Percentiles rank a stretch among this genome's conserved stretches.
phyloP scores from a whole-genome alignment of 306 rosid genomes.

The Hylodesmum podocarpum region DNA sequence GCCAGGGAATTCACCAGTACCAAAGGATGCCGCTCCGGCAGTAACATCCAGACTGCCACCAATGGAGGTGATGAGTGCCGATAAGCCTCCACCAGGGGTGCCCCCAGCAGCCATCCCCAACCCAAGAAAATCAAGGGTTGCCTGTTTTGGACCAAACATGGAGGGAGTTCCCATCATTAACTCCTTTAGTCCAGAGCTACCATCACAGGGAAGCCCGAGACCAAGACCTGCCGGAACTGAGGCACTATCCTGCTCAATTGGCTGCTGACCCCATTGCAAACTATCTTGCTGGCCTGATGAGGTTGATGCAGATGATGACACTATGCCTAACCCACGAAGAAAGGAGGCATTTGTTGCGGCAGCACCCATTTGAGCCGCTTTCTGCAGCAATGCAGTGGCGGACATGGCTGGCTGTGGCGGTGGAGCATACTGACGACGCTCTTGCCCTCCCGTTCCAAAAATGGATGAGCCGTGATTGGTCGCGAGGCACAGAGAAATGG shows the following conservation, averaged over 20 bases:
- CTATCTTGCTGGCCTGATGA: slow-evolving; percentile 53
- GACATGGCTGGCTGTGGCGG: slow-evolving; percentile 84
- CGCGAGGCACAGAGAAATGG: slow-evolving; percentile 84
- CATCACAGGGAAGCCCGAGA: slow-evolving; percentile 71
- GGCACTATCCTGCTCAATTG: slow-evolving; percentile 48
- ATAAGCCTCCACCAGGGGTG: slow-evolving; percentile 53
- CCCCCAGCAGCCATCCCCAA: slow-evolving; percentile 92
- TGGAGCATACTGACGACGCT: slow-evolving; percentile 61
- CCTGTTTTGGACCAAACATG: slow-evolving; percentile 81
- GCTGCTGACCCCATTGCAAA: slow-evolving; percentile 69
- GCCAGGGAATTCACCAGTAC: slow-evolving; percentile 57
- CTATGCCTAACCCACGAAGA: slow-evolving; percentile 76
- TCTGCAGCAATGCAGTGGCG: slow-evolving; percentile 92
- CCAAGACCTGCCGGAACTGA: slow-evolving; percentile 68
- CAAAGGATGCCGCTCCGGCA: slow-evolving; percentile 56
- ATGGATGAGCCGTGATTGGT: slow-evolving; percentile 63
- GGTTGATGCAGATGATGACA: slow-evolving; percentile 60
- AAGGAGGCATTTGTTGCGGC: slow-evolving; percentile 75
- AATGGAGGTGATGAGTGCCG: slow-evolving; percentile 78
- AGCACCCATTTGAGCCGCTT: slow-evolving; percentile 94
- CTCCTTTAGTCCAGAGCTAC: slow-evolving; percentile 77
- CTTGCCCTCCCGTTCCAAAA: slow-evolving; percentile 66
- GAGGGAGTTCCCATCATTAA: slow-evolving; percentile 79
- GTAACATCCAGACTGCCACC: slow-evolving; percentile 71
- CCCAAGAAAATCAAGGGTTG: slow-evolving; percentile 92